phyloP scores from a whole-genome alignment of 1,284 basidiomycete species.

The Apiotrichum gracile region DNA sequence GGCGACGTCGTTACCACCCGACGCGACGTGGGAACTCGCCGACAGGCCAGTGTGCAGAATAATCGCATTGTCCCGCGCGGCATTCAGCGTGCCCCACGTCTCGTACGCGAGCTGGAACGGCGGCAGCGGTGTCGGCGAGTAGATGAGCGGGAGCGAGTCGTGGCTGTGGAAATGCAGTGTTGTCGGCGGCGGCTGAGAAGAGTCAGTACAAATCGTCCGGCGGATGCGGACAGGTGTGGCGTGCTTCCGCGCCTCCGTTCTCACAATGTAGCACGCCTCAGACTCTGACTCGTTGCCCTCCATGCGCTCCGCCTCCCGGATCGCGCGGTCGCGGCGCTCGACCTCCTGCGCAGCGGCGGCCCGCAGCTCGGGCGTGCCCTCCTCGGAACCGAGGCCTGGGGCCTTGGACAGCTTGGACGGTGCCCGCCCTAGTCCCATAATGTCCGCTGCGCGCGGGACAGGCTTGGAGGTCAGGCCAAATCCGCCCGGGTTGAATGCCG shows the following conservation, averaged over 20 bases:
- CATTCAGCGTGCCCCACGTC: conserved; percentile 88
- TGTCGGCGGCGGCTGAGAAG: conserved; percentile 38
- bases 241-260: conserved; percentile 7
- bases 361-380: neutral
- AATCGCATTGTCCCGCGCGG: conserved; percentile 76
- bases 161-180: conserved; percentile 56
- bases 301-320: conserved; percentile 19
- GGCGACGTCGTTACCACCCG: conserved; percentile 67
- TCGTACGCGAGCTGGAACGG: conserved; percentile 79
- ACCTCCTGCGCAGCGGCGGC: conserved; percentile 17
- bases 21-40: conserved; percentile 92
- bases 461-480: conserved; percentile 37
- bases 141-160: conserved; percentile 64
- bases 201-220: neutral
- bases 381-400: neutral
- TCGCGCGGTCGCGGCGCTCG: conserved; percentile 20
- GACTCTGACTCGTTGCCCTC: conserved; percentile 35
- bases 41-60: conserved; percentile 95
- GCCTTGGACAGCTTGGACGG: neutral
- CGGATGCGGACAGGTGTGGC: neutral
- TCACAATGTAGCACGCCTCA: conserved; percentile 47
- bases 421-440: conserved; percentile 4
- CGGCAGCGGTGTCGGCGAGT: conserved; percentile 64
- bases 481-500: conserved; percentile 42
- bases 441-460: conserved; percentile 12